phyloP scores from a whole-genome alignment of 2,329 filamentous ascomycete genomes.

The Byssothecium circinans region DNA sequence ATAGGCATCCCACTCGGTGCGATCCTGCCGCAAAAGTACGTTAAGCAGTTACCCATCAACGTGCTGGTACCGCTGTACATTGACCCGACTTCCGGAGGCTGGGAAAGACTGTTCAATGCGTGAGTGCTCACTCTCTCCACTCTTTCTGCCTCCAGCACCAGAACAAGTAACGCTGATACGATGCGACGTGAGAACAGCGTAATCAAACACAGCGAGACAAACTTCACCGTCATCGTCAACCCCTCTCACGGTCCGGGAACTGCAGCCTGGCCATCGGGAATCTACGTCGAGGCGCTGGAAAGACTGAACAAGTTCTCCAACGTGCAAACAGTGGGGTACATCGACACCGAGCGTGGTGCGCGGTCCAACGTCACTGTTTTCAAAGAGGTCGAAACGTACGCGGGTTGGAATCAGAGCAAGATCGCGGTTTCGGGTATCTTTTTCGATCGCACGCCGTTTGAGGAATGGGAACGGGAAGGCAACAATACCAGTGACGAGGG shows the following conservation, averaged over 20 bases:
- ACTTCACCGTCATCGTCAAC: constrained; percentile 56
- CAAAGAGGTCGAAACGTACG: constrained; percentile 51
- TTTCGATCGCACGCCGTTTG: constrained; percentile 52
- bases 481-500: neutral
- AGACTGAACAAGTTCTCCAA: constrained; percentile 48
- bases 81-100: constrained; percentile 48
- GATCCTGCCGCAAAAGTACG: constrained; percentile 24
- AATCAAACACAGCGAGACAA: constrained; percentile 38
- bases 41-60: constrained; percentile 25
- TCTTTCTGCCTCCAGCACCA: neutral
- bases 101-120: constrained; percentile 27
- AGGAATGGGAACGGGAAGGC: constrained; percentile 3
- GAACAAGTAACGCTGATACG: constrained; percentile 1
- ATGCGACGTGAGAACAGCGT: constrained; percentile 12
- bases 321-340: constrained; percentile 53
- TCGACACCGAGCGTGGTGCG: constrained; percentile 50
- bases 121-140: constrained; percentile 15
- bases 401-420: constrained; percentile 48
- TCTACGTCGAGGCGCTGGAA: constrained; percentile 48
- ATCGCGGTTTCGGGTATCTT: constrained; percentile 51
- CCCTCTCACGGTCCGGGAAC: constrained; percentile 49
- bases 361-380: constrained; percentile 18
- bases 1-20: constrained; percentile 24
- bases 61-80: constrained; percentile 54
- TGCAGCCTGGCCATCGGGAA: constrained; percentile 43